These are phyloP conservation scores for Brassica cretica DNA, from an alignment of 345 rosid species.

Conservation along the genomic window DNA sequence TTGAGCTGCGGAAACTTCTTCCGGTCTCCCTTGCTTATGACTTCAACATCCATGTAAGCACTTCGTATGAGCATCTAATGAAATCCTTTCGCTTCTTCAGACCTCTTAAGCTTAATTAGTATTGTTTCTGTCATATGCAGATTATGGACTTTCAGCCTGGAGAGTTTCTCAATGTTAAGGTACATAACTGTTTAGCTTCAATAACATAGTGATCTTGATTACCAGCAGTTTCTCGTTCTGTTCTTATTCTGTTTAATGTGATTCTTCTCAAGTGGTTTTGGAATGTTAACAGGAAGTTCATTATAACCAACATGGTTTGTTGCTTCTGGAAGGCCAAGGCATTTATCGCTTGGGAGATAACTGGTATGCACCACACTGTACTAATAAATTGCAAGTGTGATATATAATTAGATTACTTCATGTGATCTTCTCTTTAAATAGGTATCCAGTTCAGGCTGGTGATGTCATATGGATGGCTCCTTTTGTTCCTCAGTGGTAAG, in stretches of 20 bases:
- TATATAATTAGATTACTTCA: background rate
- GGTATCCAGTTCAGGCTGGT: constrained; percentile 96
- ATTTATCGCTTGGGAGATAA: constrained; percentile 81
- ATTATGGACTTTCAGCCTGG: constrained; percentile 97
- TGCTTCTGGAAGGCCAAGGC: constrained; percentile 94
- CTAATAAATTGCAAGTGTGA: constrained; percentile 1
- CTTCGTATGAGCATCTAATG: constrained; percentile 10
- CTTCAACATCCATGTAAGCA: constrained; percentile 88
- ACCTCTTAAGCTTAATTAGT: constrained; percentile 18
- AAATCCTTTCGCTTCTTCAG: constrained; percentile 14
- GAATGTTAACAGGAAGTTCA: constrained; percentile 73
- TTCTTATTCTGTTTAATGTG: background rate
- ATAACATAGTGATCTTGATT: background rate
- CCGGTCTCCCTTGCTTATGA: constrained; percentile 67
- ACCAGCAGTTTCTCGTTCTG: background rate
- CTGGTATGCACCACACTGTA: constrained; percentile 54
- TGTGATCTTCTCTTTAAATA: constrained; percentile 26
- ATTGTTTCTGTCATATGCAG: constrained; percentile 45
- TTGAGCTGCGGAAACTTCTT: constrained; percentile 88
- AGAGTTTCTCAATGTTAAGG: constrained; percentile 91
- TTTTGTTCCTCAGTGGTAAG: constrained; percentile 93
- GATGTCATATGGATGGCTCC: constrained; percentile 99
- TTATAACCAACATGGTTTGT: constrained; percentile 89
- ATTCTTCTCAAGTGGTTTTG: background rate
- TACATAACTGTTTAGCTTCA: constrained; percentile 20